Percentiles rank a stretch among this genome's conserved stretches.
These are phyloP conservation scores for Xylaria venustula DNA, from an alignment of 495 filamentous ascomycete genomes.

Conservation along the genomic window DNA sequence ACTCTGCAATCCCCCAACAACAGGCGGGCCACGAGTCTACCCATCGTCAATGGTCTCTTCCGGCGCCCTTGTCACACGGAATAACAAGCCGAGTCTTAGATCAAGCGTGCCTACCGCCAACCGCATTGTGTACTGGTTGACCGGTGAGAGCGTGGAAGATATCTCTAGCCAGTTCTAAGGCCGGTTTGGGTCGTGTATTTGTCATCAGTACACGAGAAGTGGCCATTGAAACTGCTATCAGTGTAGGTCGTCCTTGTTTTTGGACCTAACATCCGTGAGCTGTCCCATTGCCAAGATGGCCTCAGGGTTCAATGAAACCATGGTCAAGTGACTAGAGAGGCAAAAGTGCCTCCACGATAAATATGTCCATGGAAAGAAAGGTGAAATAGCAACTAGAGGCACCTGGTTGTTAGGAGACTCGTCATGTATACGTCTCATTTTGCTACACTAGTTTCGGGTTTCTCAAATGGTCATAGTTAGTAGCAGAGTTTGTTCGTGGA, in stretches of 20 bases:
- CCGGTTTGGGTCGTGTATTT: background rate
- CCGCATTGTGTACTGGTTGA: slow-evolving; percentile 5
- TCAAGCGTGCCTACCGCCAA: background rate
- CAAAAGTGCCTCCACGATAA: background rate
- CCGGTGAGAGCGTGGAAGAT: slow-evolving; percentile 2
- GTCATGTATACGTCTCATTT: background rate
- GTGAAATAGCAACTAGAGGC: too few species aligned
- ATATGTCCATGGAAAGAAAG: background rate
- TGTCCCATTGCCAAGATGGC: background rate
- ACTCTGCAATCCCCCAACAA: background rate
- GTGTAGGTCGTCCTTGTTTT: background rate
- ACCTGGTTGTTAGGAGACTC: background rate
- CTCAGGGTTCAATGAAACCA: background rate
- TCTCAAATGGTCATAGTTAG: background rate
- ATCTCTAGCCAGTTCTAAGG: background rate
- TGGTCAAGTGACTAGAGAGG: background rate
- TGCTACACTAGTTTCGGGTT: background rate
- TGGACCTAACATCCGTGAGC: background rate
- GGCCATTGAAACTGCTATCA: background rate
- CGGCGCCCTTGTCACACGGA: background rate
- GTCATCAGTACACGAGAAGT: slow-evolving; percentile 2
- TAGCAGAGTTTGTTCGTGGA: background rate
- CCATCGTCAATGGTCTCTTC: background rate
- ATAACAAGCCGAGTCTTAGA: background rate
- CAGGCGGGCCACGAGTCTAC: background rate